Conservation (phyloP, 495 filamentous ascomycete genomes). For the Bathelium albidoporum region DNA sequence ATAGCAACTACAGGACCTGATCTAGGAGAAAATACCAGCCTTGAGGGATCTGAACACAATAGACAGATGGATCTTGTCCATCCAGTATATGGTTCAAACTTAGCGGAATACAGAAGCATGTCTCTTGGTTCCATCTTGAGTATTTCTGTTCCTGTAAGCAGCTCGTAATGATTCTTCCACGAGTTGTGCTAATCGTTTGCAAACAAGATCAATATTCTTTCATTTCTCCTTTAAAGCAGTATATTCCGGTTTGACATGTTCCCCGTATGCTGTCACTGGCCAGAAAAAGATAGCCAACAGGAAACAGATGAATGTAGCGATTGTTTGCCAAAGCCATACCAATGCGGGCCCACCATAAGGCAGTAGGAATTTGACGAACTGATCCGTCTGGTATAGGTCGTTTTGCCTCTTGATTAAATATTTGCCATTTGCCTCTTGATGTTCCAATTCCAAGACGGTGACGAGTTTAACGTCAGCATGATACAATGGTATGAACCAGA, state of each 20-base stretch:
- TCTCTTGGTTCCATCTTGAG: no score
- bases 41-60: no score
- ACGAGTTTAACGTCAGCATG: constrained; percentile 55
- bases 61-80: no score
- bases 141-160: no score
- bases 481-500: constrained; percentile 70
- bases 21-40: no score
- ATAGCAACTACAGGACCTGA: no score
- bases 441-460: constrained; percentile 56
- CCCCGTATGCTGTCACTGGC: constrained; percentile 44
- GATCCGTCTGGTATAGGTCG: constrained; percentile 71
- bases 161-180: no score
- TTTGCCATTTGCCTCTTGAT: constrained; percentile 22
- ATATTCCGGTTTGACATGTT: constrained; percentile 20
- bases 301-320: constrained; percentile 52
- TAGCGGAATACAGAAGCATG: no score
- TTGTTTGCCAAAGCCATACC: constrained; percentile 48
- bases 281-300: constrained; percentile 42
- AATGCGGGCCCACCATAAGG: constrained; percentile 34
- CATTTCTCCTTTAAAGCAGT: neutral
- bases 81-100: no score
- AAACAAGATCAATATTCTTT: neutral
- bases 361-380: constrained; percentile 61
- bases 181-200: no score
- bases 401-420: constrained; percentile 69